Conservation (phyloP, 2,329 filamentous ascomycete species). For the Dactylellina sp. region DNA sequence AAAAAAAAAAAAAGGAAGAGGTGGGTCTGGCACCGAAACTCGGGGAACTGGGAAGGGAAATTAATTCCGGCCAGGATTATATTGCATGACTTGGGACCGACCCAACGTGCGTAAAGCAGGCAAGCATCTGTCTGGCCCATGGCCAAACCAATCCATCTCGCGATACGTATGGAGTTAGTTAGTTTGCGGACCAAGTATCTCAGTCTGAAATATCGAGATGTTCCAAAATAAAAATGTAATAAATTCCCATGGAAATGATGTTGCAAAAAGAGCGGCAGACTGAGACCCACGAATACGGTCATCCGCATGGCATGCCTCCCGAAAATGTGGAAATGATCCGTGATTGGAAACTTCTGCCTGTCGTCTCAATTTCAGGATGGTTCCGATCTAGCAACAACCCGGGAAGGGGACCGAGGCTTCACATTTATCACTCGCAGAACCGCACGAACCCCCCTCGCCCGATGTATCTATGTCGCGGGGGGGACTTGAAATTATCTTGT, state of each 20-base stretch:
- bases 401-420: slow-evolving; percentile 26
- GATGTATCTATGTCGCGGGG: slow-evolving; percentile 1
- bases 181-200: too few species aligned
- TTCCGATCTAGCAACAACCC: slow-evolving; percentile 39
- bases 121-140: too few species aligned
- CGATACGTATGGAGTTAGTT: slow-evolving; percentile 1
- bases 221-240: slow-evolving; percentile 2
- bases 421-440: too few species aligned
- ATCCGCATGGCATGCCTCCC: slow-evolving; percentile 1
- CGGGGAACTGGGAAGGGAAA: slow-evolving; percentile 55
- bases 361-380: slow-evolving; percentile 8
- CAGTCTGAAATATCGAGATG: slow-evolving; percentile 1
- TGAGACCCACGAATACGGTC: slow-evolving; percentile 11
- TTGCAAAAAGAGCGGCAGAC: too few species aligned
- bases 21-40: slow-evolving; percentile 49
- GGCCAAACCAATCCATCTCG: slow-evolving; percentile 19
- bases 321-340: slow-evolving; percentile 24
- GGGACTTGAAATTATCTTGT: neutral
- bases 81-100: slow-evolving; percentile 29
- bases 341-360: slow-evolving; percentile 14
- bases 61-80: slow-evolving; percentile 35
- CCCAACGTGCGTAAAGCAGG: too few species aligned
- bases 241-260: neutral
- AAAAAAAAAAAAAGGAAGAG: slow-evolving; percentile 17
- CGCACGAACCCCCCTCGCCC: too few species aligned